Evolutionary conservation across 305 asterid genomes (phyloP).

Genomic region (Lippia alba): DNA sequence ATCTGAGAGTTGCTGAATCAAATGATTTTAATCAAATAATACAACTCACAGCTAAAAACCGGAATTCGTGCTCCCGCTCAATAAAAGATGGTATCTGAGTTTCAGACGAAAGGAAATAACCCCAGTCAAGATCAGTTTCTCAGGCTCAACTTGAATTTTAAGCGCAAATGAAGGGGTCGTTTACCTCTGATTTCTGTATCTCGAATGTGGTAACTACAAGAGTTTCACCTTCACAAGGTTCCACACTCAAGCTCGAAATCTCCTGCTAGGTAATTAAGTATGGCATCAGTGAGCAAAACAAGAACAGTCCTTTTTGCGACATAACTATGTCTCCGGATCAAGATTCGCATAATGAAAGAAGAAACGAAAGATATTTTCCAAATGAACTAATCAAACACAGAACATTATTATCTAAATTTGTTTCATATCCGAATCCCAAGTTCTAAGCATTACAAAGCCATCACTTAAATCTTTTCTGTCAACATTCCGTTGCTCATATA

Average conservation of each 20-base stretch:
- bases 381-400: conserved; percentile 14
- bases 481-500: conserved; percentile 2
- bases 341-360: conserved; percentile 1
- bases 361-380: background rate
- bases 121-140: conserved; percentile 33
- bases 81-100: conserved; percentile 82
- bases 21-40: background rate
- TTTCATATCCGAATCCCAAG: too few species aligned
- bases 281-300: conserved; percentile 29
- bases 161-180: conserved; percentile 11
- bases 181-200: conserved; percentile 89
- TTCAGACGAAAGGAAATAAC: conserved; percentile 34
- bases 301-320: background rate
- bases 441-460: background rate
- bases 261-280: conserved; percentile 54
- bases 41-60: conserved; percentile 86
- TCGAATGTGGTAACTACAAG: conserved; percentile 81
- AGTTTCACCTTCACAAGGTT: conserved; percentile 80
- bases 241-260: conserved; percentile 94
- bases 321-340: background rate
- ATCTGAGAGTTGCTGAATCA: background rate
- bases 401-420: background rate
- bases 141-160: conserved; percentile 20
- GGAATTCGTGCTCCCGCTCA: conserved; percentile 96
- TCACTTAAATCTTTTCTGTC: background rate